Conservation (phyloP, 1,284 basidiomycete species). For the Leccinum subfulvum region DNA sequence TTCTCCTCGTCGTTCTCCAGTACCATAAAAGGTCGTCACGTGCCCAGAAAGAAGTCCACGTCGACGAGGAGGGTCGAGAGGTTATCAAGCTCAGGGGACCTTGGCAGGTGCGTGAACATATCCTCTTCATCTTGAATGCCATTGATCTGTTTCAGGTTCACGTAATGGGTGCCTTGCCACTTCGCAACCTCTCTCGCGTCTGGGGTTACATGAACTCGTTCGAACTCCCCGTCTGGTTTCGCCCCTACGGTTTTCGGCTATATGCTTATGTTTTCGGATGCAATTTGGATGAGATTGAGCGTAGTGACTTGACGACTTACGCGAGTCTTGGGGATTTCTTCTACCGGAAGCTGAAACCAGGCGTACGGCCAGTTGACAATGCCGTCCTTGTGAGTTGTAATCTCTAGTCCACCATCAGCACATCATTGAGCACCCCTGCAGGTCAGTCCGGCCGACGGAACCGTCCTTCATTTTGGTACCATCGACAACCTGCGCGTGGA, state of each 20-base stretch:
- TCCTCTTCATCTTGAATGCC: neutral
- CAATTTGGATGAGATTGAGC: conserved; percentile 90
- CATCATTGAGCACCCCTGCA: conserved; percentile 26
- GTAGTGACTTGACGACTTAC: conserved; percentile 75
- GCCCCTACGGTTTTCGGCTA: conserved; percentile 83
- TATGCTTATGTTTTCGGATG: conserved; percentile 91
- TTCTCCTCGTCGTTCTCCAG: conserved; percentile 82
- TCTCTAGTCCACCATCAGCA: neutral
- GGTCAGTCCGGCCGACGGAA: conserved; percentile 94
- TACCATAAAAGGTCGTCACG: conserved; percentile 63
- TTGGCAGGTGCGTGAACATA: conserved; percentile 75
- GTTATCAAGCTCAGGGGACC: conserved; percentile 83
- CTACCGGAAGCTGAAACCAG: conserved; percentile 85
- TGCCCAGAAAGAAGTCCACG: conserved; percentile 59
- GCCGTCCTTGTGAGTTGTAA: conserved; percentile 64
- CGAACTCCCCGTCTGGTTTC: conserved; percentile 91
- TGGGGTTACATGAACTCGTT: conserved; percentile 96
- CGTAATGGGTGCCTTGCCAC: conserved; percentile 91
- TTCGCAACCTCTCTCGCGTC: conserved; percentile 89
- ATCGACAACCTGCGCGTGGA: conserved; percentile 85
- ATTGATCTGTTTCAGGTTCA: conserved; percentile 64
- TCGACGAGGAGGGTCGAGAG: conserved; percentile 72
- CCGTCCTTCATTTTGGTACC: conserved; percentile 88
- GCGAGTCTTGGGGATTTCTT: conserved; percentile 91
- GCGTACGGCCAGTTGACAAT: conserved; percentile 78